Percentiles rank a stretch among this genome's conserved stretches.
phyloP scores from a whole-genome alignment of 768 basidiomycete species.

The Jaapia argillacea region DNA sequence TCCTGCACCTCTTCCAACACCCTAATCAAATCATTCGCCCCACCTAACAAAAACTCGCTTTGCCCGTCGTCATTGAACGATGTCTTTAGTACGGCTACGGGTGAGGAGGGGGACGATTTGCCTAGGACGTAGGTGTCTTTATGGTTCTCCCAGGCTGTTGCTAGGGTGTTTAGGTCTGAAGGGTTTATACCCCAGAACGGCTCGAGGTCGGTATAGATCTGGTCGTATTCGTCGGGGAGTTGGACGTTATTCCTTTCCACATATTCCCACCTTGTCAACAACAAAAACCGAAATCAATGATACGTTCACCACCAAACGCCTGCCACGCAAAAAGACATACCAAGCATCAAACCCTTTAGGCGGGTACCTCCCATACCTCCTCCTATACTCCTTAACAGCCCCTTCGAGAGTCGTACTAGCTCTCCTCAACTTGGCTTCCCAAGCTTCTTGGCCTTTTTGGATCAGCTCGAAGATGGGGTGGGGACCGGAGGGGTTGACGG shows the following conservation, averaged over 20 bases:
- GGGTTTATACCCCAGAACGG: conserved; percentile 28
- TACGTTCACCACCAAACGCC: background rate
- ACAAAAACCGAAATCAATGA: background rate
- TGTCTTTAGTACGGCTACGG: conserved; percentile 10
- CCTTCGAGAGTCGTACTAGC: conserved; percentile 27
- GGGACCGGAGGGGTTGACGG: conserved; percentile 22
- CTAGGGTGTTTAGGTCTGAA: conserved; percentile 11
- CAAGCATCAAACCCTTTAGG: conserved; percentile 34
- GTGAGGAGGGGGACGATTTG: conserved; percentile 9
- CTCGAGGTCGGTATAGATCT: conserved; percentile 27
- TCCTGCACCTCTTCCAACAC: conserved; percentile 18
- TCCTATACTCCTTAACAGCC: conserved; percentile 28
- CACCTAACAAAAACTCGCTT: background rate
- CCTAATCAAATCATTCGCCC: conserved; percentile 7
- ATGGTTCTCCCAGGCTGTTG: conserved; percentile 12
- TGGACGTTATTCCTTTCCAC: conserved; percentile 26
- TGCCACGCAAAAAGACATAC: conserved; percentile 23
- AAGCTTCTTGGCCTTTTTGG: conserved; percentile 22
- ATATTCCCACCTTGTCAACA: conserved; percentile 28
- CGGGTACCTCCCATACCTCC: conserved; percentile 23
- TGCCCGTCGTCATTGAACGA: conserved; percentile 4
- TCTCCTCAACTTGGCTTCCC: conserved; percentile 22
- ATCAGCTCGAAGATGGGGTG: conserved; percentile 39
- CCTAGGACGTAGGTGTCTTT: conserved; percentile 13
- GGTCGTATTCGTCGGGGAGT: conserved; percentile 38